These are phyloP conservation scores for Ramaria rubella DNA, from an alignment of 768 basidiomycete species.

Conservation along the genomic window DNA sequence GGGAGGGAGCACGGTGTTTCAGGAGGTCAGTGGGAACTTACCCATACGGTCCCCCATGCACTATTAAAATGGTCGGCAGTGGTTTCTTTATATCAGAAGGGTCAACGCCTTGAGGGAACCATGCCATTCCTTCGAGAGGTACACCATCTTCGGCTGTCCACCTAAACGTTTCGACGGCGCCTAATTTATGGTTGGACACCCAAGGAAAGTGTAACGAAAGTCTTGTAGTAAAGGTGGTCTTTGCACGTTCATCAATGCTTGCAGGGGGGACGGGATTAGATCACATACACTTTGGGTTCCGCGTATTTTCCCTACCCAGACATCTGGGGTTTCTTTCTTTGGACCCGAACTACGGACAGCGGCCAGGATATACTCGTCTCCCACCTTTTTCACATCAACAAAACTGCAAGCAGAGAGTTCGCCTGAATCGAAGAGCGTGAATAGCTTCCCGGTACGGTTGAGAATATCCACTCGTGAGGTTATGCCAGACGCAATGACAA, in stretches of 20 bases:
- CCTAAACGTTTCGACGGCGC: background rate
- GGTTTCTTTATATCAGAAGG: constrained; percentile 4
- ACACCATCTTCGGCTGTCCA: constrained; percentile 13
- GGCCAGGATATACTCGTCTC: constrained; percentile 8
- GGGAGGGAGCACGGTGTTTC: background rate
- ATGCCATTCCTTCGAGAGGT: constrained; percentile 8
- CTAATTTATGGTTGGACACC: background rate
- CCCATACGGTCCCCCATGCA: constrained; percentile 14
- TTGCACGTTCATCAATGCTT: background rate
- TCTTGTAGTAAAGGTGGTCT: constrained; percentile 3
- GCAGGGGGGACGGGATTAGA: background rate
- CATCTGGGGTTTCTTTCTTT: constrained; percentile 3
- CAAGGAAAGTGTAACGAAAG: constrained; percentile 11
- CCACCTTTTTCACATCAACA: constrained; percentile 8
- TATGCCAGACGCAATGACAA: constrained; percentile 2
- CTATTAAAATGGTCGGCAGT: constrained; percentile 10
- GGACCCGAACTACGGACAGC: constrained; percentile 9
- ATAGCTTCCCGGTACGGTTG: constrained; percentile 1
- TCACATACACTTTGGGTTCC: background rate
- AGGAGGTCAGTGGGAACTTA: too few relatives aligned
- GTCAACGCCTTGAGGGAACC: constrained; percentile 7
- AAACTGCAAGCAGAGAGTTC: background rate
- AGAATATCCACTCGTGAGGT: constrained; percentile 12
- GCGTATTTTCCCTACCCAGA: constrained; percentile 7
- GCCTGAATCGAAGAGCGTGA: background rate